Evolutionary conservation across 2,329 filamentous ascomycete species (phyloP), one percentile per base, ranked within the genome.

Genomic region (Teratosphaeriaceae sp.): DNA sequence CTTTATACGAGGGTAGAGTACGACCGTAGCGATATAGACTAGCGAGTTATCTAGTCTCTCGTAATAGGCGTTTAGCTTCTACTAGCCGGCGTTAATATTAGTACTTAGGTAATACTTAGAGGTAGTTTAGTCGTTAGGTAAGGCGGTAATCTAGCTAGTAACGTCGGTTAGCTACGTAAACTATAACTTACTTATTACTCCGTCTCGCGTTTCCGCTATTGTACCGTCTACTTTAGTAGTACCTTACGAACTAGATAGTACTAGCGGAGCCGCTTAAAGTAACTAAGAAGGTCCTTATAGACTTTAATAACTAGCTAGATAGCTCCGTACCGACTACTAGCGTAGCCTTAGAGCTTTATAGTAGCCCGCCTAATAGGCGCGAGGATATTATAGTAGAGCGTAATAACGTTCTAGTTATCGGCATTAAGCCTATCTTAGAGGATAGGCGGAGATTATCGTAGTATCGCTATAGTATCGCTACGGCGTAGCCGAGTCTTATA

Each of bases 281-380:
- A 20, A 39, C 20, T 27, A 15, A 39, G 37, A 26, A 39, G 39
- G 8, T 33, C 27, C 29, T 41, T 18, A n/a, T 19, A 40, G 12
- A 22, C 15, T 8, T 11, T 23, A 9, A 30, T 3, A 7, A 40
- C 38, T 12, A 30, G 19, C 38, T 16, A 40, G 26, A 40, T 31
- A 6, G 12, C 11, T 7, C 38, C 38, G 15, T 15, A 9, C 6
- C 38, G 26, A 15, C 26, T 16, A 19, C 38, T 18, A 33, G 26
- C 30, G 18, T 42, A 35, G 31, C 40, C 40, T 42, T 42, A 22
- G 15, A 42, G 31, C 8, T 21, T 11, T 7, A 18, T 15, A 9
- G 31, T 42, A 21, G 40, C 31, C n/a, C 29, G 19, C 40, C 26
- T 42, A 35, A 42, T 20, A 11, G 23, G 40, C 30, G 36, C 16